Evolutionary conservation across 148 eudicot species (phyloP), one percentile per base, ranked within the genome.

Genomic region (Chenopodium suecicum): DNA sequence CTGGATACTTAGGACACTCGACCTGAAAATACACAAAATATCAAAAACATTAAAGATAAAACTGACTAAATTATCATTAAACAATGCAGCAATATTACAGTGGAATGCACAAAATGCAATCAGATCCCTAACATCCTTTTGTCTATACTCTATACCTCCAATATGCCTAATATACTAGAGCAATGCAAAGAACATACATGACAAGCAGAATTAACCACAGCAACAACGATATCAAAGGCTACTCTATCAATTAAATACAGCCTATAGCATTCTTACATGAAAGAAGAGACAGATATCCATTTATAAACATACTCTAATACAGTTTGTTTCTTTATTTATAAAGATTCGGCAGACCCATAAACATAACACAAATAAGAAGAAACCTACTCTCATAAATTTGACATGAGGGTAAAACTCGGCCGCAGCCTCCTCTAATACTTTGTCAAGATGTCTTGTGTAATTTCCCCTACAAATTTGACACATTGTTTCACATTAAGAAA

Each of bases 1-100:
- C 99, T 78, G 98, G 98, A 90, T 92, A 96, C 79, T 92, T 96
- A 12, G 99, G 98, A 78, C 99, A 96, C 88, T 96, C 98, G 79
- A 96, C 99, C 99, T 96, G 90, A 69, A 86, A 27, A 62, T 23
- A 64, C 32, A 75, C 8, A 6, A 72, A 37, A 8, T 50, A 68
- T 56, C 22, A 56, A 82, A 78, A 62, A 65, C 5, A 6, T 73
- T 12, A 25, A 6, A 65, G 19, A 9, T 12, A 64, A 23, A n/a
- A 52, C 37, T 62, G 48, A 64, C 54, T 47, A 79, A 31, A 70
- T n/a, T 74, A 84, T 54, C 75, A 81, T 4, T 23, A 77, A 32
- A 50, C 37, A 50, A 71, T 44, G 32, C 17, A 67, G n/a, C 17
- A 67, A 16, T 72, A 41, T 5, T 25, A 41, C 31, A 63, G 13